These are phyloP conservation scores for Pseudisothecium myosuroides DNA, from an alignment of 225 moss, liverwort and hornwort species.

Conservation along the genomic window DNA sequence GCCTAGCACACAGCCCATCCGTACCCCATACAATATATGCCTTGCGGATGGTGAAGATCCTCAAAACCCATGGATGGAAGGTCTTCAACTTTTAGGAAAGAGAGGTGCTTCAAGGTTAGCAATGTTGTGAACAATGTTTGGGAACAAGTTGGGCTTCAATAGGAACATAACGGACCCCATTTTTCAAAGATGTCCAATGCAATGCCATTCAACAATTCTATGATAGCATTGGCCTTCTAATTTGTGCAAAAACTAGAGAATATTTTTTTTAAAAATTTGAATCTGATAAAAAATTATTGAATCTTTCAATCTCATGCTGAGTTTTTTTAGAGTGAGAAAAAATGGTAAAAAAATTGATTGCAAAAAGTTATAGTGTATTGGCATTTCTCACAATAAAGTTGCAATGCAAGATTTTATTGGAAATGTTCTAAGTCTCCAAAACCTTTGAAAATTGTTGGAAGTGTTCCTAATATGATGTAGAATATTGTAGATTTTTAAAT, in stretches of 20 bases:
- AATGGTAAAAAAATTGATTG: background rate
- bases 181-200: background rate
- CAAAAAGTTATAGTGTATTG: background rate
- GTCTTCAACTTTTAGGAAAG: accelerated
- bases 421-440: too few species aligned
- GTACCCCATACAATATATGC: too few species aligned
- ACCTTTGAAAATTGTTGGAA: too few species aligned
- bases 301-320: too few species aligned
- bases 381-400: background rate
- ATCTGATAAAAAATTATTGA: too few species aligned
- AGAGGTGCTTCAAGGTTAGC: accelerated
- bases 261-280: too few species aligned
- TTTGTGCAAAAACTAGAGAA: background rate
- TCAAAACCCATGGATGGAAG: background rate
- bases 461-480: too few species aligned
- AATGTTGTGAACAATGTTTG: accelerated
- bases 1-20: too few species aligned
- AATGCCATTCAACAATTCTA: background rate
- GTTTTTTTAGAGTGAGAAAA: too few species aligned
- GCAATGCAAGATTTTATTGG: background rate
- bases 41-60: background rate
- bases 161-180: background rate
- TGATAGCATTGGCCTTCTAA: background rate
- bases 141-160: accelerated
- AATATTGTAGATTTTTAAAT: too few species aligned